These are phyloP conservation scores for Xylariaceae sp. DNA, from an alignment of 2,329 filamentous ascomycete species.

Conservation along the genomic window DNA sequence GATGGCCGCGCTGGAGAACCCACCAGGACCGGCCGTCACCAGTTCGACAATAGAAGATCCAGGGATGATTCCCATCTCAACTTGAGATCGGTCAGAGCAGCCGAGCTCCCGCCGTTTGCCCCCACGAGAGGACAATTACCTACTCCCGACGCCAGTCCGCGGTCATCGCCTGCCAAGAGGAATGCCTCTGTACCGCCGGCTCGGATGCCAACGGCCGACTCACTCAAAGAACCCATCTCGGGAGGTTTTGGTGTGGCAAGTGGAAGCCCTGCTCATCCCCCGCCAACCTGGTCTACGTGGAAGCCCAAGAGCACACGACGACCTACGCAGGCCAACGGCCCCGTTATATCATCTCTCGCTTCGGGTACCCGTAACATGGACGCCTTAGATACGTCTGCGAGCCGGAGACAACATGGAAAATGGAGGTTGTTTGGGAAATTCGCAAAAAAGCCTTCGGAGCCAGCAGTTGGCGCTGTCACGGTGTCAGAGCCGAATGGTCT, in stretches of 20 bases:
- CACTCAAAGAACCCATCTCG: conserved; percentile 32
- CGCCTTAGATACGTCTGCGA: conserved; percentile 18
- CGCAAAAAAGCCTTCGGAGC: conserved; percentile 31
- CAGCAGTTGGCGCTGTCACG: conserved; percentile 5
- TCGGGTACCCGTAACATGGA: conserved; percentile 15
- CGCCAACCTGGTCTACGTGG: conserved; percentile 18
- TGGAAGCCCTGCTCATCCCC: conserved; percentile 55
- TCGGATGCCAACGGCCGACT: conserved; percentile 36
- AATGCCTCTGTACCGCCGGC: conserved; percentile 25
- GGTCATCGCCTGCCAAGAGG: conserved; percentile 21
- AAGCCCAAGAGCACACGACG: conserved; percentile 10
- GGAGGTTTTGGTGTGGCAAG: conserved; percentile 63
- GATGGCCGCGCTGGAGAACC: too few species aligned
- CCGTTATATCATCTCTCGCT: conserved; percentile 12
- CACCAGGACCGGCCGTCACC: too few species aligned
- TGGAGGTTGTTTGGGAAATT: conserved; percentile 55
- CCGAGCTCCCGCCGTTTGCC: conserved; percentile 30
- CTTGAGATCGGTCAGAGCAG: conserved; percentile 21
- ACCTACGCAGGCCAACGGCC: conserved; percentile 8
- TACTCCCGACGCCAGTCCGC: conserved; percentile 35
- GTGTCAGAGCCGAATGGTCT: conserved; percentile 15
- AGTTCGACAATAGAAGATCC: conserved; percentile 36
- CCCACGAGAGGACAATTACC: conserved; percentile 34
- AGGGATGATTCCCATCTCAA: conserved; percentile 34
- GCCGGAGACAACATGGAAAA: conserved; percentile 44